Evolutionary conservation across 1,284 basidiomycete species (phyloP).

Genomic region (Lentinus polychrous): DNA sequence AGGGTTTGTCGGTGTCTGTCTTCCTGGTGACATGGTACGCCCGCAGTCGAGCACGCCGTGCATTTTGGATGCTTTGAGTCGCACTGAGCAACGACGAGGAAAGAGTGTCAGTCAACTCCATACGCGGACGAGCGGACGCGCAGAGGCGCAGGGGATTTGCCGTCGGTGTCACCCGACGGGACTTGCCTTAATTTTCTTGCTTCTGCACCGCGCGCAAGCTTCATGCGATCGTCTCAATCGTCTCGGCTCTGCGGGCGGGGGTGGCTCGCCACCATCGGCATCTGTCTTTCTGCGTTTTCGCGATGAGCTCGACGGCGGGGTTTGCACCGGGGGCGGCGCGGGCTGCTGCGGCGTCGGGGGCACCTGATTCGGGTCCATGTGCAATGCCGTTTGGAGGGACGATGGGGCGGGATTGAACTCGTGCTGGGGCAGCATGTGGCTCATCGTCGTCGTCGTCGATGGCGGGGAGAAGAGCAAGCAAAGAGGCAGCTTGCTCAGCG

Average conservation of each 20-base stretch:
- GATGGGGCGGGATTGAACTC: slow-evolving; percentile 33
- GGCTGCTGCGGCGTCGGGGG: slow-evolving; percentile 33
- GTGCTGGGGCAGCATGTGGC: slow-evolving; percentile 40
- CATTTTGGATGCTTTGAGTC: slow-evolving; percentile 82
- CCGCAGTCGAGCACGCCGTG: slow-evolving; percentile 72
- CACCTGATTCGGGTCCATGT: slow-evolving; percentile 56
- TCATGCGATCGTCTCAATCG: slow-evolving; percentile 79
- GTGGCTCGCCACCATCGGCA: slow-evolving; percentile 43
- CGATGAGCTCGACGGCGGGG: slow-evolving; percentile 22
- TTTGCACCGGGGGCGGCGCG: slow-evolving; percentile 28
- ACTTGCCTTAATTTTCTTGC: slow-evolving; percentile 91
- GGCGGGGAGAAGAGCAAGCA: slow-evolving; percentile 8
- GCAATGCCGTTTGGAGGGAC: slow-evolving; percentile 52
- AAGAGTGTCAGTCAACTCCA: slow-evolving; percentile 17
- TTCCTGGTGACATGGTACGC: slow-evolving; percentile 73
- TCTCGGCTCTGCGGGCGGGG: slow-evolving; percentile 57
- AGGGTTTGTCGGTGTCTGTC: slow-evolving; percentile 78
- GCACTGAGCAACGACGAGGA: slow-evolving; percentile 43
- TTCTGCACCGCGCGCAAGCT: slow-evolving; percentile 82
- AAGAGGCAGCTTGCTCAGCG: not conserved
- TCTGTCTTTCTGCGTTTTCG: slow-evolving; percentile 56
- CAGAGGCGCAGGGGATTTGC: slow-evolving; percentile 57
- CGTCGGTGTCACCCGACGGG: slow-evolving; percentile 78
- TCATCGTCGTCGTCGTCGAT: slow-evolving; percentile 27
- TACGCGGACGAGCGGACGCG: slow-evolving; percentile 14